Conservation (phyloP, 2,329 filamentous ascomycete species). For the Delphinella strobiligena region DNA sequence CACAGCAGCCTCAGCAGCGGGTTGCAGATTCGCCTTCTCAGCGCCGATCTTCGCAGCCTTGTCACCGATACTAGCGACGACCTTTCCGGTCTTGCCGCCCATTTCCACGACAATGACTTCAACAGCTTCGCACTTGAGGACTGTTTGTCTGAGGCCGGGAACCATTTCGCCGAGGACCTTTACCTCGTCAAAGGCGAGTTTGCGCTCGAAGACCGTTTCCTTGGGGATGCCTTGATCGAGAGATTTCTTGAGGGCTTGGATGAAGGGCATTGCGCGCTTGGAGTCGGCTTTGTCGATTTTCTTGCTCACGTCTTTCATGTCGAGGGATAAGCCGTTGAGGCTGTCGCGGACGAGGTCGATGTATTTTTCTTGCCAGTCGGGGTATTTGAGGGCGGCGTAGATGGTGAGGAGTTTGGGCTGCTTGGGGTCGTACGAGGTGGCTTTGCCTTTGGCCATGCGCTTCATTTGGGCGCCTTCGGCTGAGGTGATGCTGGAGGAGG, state of each 20-base stretch:
- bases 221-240: slow-evolving; percentile 51
- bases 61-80: slow-evolving; percentile 41
- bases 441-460: slow-evolving; percentile 88
- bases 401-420: slow-evolving; percentile 86
- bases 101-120: slow-evolving; percentile 62
- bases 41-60: slow-evolving; percentile 39
- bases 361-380: slow-evolving; percentile 84
- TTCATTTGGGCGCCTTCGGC: slow-evolving; percentile 75
- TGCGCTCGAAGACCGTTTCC: slow-evolving; percentile 63
- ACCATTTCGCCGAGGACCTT: slow-evolving; percentile 67
- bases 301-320: slow-evolving; percentile 71
- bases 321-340: slow-evolving; percentile 52
- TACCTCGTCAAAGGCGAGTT: slow-evolving; percentile 78
- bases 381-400: slow-evolving; percentile 68
- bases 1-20: slow-evolving; percentile 59
- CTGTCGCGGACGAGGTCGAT: slow-evolving; percentile 64
- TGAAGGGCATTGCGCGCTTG: slow-evolving; percentile 98
- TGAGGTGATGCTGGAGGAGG: slow-evolving; percentile 67
- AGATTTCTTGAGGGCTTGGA: slow-evolving; percentile 75
- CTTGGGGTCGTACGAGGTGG: slow-evolving; percentile 72
- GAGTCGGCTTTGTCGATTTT: slow-evolving; percentile 77
- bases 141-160: slow-evolving; percentile 63
- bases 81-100: slow-evolving; percentile 51
- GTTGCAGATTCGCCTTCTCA: slow-evolving; percentile 45
- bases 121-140: slow-evolving; percentile 54